Evolutionary conservation across 1,284 basidiomycete species (phyloP), one percentile per base, ranked within the genome.

Genomic region (Melampsora medusae): DNA sequence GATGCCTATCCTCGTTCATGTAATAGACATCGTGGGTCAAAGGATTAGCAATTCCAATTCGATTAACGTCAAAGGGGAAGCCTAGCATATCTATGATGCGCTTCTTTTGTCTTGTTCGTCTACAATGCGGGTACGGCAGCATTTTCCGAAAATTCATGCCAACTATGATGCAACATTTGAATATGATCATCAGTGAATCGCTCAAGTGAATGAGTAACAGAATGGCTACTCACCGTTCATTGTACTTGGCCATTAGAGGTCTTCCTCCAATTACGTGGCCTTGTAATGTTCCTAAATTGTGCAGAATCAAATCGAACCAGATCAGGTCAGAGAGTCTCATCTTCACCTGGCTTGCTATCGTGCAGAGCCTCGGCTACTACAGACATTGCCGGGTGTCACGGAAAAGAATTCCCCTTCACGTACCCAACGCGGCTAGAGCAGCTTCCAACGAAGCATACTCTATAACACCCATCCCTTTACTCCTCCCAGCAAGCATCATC

Each of bases 401-500:
- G 10, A 4, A 10, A 46, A 14, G 10, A 62, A 62, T 35, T 3
- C 1, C 2, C 67, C 35, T 33, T 19, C 49, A 35, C 67, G 38
- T 59, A 76, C 74, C 25, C 49, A 76, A 59, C 25, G 74, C 74
- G 42, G 68, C 74, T 17, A 60, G 56, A 48, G 74, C 48, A 62
- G 67, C 61, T 65, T 76, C 74, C 49, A 76, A 65, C 14, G 64
- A 68, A 22, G 74, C 59, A 50, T 62, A 76, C 67, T 76, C 74
- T 50, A 76, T 53, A 68, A 76, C 42, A 25, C 74, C 73, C 74
- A 76, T 76, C 50, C 74, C 74, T 61, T 76, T 76, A 49, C 74
- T 76, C 28, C 74, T 62, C 22, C 67, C 67, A 12, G 59, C 74
- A 48, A 69, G 33, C 59, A 48, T 53, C 59, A 76, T 62, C 33